Evolutionary conservation across 2,329 filamentous ascomycete species (phyloP).

Genomic region (Trichoderma aggressivum): DNA sequence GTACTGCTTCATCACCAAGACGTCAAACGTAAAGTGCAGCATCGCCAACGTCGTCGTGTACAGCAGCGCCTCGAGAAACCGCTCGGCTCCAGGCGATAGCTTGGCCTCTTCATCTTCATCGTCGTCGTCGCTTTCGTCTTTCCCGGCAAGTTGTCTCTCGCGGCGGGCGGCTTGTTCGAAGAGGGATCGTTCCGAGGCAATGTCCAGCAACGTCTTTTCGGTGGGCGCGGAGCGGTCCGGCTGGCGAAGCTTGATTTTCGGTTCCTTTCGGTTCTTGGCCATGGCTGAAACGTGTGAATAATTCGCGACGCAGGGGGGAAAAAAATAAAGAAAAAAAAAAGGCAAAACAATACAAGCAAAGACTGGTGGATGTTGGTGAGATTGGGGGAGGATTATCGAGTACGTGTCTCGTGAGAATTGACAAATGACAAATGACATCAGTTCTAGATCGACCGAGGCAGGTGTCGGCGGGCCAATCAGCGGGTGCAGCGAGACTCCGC

Average conservation of each 20-base stretch:
- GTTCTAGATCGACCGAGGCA: neutral
- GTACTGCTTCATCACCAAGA: conserved; percentile 76
- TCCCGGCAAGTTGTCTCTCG: conserved; percentile 30
- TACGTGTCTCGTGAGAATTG: conserved; percentile 11
- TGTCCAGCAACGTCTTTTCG: conserved; percentile 67
- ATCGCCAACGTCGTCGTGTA: conserved; percentile 63
- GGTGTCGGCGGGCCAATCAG: neutral
- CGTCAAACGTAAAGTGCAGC: conserved; percentile 74
- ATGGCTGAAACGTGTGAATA: conserved; percentile 29
- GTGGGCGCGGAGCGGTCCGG: conserved; percentile 62
- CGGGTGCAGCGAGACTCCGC: neutral
- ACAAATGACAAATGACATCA: conserved; percentile 19
- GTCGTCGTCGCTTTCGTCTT: conserved; percentile 26
- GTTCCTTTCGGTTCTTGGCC: conserved; percentile 49
- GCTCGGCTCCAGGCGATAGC: conserved; percentile 46
- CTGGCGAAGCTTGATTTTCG: conserved; percentile 60
- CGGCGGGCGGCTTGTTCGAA: conserved; percentile 47
- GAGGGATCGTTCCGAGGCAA: conserved; percentile 64
- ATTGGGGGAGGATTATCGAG: neutral
- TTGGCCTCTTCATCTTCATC: conserved; percentile 29
- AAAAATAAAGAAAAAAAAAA: neutral
- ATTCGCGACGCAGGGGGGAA: rapidly evolving
- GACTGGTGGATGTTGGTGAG: neutral
- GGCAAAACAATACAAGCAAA: neutral
- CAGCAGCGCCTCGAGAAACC: conserved; percentile 53